Evolutionary conservation across 2,329 filamentous ascomycete species (phyloP), one percentile per base, ranked within the genome.

Genomic region (Fusarium sublunatum): DNA sequence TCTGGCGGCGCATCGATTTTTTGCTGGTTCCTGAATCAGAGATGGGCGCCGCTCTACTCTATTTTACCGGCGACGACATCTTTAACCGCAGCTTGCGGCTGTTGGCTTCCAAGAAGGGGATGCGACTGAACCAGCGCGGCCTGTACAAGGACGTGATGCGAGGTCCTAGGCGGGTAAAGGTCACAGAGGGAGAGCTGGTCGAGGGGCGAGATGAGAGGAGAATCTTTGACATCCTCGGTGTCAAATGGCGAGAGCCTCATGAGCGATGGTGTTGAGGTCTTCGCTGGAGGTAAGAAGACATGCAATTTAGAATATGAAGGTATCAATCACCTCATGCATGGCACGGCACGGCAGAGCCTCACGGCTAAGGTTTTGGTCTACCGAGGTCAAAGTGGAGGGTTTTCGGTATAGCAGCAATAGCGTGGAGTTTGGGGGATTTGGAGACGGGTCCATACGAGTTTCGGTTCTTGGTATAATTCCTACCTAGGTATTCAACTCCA

Each of bases 11-110:
- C 2, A 89, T 97, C 59, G 93, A 97, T 72, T 84, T 97, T 19
- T 79, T 97, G 2, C 83, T 96, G 5, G 93, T 97, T 1, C 93
- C 93, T 0, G 88, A 88, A 66, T 81, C 85, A 2, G 89, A 97
- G 75, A 82, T 92, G 46, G 94, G 94, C 2, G 93, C 91, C 0
- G 93, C 93, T 0, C 74, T 97, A 60, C 84, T 97, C n/a, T 97
- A 97, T 73, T 98, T 97, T 72, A 97, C 94, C 0, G 94, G 94
- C 1, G 95, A 97, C 67, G 93, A 97, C 73, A 90, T 97, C 31
- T 97, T 97, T 79, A 97, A 97, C 74, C 83, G 93, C 13, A 96
- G 91, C 71, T 86, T 97, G 74, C 81, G 94, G 63, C 77, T 96
- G 13, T 75, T 97, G 63, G 92, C 93, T 12, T 86, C 87, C 35